These are phyloP conservation scores for Colletotrichum cuscutae DNA, from an alignment of 2,329 filamentous ascomycete species.

Conservation along the genomic window DNA sequence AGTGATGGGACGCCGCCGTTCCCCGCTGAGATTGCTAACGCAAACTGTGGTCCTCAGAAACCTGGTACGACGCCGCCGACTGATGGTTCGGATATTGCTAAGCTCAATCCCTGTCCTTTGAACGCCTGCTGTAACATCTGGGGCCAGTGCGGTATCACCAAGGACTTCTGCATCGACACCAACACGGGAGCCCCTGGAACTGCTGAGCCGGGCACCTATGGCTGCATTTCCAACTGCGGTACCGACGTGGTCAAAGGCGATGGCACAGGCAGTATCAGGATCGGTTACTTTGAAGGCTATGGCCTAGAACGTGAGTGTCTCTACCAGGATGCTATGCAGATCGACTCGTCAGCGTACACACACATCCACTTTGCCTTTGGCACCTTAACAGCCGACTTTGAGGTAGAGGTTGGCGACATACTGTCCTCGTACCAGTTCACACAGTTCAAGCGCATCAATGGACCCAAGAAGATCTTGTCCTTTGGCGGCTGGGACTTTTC, in stretches of 20 bases:
- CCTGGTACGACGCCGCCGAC: conserved; percentile 48
- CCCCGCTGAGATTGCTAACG: conserved; percentile 35
- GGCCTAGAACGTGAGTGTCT: background rate
- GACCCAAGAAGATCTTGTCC: conserved; percentile 49
- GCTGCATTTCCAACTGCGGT: conserved; percentile 54
- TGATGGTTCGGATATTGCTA: conserved; percentile 44
- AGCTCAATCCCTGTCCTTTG: conserved; percentile 58
- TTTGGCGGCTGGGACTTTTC: conserved; percentile 56
- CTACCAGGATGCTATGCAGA: conserved; percentile 27
- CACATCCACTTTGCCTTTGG: conserved; percentile 51
- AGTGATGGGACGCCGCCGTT: conserved; percentile 38
- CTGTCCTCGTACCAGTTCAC: conserved; percentile 39
- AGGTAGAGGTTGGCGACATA: background rate
- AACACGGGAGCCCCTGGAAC: conserved; percentile 11
- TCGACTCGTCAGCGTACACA: conserved; percentile 37
- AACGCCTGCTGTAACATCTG: conserved; percentile 51
- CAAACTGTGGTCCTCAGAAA: conserved; percentile 54
- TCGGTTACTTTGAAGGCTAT: conserved; percentile 1
- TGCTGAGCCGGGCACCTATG: conserved; percentile 38
- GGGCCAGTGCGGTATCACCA: conserved; percentile 20
- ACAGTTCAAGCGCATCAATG: conserved; percentile 39
- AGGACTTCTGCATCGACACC: conserved; percentile 17
- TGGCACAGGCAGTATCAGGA: background rate
- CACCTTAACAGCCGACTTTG: background rate
- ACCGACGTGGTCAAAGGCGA: conserved; percentile 41